Base-by-base conservation (phyloP, 257 asterid genomes). In the Ballota nigra region DNA sequence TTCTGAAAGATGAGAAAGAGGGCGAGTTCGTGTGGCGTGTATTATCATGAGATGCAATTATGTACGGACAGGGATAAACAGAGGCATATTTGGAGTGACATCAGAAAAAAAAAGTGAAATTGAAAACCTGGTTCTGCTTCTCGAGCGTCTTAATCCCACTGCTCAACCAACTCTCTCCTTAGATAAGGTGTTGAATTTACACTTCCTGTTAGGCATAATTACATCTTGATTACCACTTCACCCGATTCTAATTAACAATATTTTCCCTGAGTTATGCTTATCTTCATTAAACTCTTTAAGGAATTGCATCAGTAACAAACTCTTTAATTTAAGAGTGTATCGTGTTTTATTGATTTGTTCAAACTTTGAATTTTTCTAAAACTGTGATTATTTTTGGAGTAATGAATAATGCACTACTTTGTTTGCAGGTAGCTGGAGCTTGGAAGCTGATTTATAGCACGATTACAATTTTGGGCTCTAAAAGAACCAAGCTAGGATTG, bases 401-500 rank as follows among this genome's bases (percentile, higher is more conserved):
- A 40, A 45, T 15, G 3, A 45, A 8, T 52, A 52, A 26, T 59
- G 10, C 55, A 28, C 13, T 47, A 55, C 8, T 33, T 51, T 10
- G 1, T 23, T 26, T 70, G 62, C 75, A 92, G 98, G 84, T 87
- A 26, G 89, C 70, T 75, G 98, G 98, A 86, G 73, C 65, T 16
- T 93, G 98, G 98, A 91, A 82, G 84, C 96, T 93, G 69, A 82
- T 90, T 57, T 93, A 87, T 66, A 88, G 92, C 84, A 89, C 98
- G 15, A 89, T 91, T 59, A 86, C 92, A 16, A 85, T 93, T 77
- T 74, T 89, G 55, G 97, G 98, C 62, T 83, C 98, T 10, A 93
- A 75, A 86, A 80, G 98, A 78, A 93, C 98, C 34, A 93, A 89
- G 78, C 75, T 93, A 11, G 98, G 98, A 76, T 80, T 93, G 83